phyloP scores from a whole-genome alignment of 352 stramenopile genomes.

The Peronospora farinosa region DNA sequence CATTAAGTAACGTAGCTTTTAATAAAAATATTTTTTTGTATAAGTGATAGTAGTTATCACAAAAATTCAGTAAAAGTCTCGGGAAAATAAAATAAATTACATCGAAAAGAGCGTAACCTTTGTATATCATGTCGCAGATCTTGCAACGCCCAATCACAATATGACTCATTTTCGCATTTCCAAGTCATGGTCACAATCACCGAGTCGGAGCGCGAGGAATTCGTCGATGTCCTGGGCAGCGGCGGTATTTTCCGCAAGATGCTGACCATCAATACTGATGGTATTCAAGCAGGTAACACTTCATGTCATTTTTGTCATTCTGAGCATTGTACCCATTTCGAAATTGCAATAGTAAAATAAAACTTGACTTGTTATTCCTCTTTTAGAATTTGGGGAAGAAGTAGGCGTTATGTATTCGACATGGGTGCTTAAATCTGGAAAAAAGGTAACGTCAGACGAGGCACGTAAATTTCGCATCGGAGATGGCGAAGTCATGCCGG shows the following conservation, averaged over 20 bases:
- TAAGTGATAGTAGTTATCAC: too few species aligned
- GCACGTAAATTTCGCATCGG: slow-evolving; percentile 71
- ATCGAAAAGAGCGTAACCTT: too few species aligned
- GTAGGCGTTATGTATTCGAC: slow-evolving; percentile 66
- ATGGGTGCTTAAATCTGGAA: slow-evolving; percentile 40
- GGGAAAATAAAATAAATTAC: too few species aligned
- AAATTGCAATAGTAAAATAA: slow-evolving; percentile 1
- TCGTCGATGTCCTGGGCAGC: slow-evolving; percentile 74
- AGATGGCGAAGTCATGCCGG: slow-evolving; percentile 73
- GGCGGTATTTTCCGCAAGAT: slow-evolving; percentile 75
- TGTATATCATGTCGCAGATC: background rate
- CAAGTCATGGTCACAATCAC: slow-evolving; percentile 30
- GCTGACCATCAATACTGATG: slow-evolving; percentile 44
- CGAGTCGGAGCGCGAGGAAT: slow-evolving; percentile 46
- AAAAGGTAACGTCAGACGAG: slow-evolving; percentile 39
- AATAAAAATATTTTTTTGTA: too few species aligned
- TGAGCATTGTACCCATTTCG: slow-evolving; percentile 3
- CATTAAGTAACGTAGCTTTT: too few species aligned
- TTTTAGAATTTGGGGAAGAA: slow-evolving; percentile 72
- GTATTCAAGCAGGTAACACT: slow-evolving; percentile 49
- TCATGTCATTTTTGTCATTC: background rate
- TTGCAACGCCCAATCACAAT: background rate
- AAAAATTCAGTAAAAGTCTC: too few species aligned
- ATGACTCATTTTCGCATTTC: background rate
- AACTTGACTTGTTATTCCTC: slow-evolving; percentile 2